These are phyloP conservation scores for Xylaria sp. DNA, from an alignment of 2,329 filamentous ascomycete genomes.

Conservation along the genomic window DNA sequence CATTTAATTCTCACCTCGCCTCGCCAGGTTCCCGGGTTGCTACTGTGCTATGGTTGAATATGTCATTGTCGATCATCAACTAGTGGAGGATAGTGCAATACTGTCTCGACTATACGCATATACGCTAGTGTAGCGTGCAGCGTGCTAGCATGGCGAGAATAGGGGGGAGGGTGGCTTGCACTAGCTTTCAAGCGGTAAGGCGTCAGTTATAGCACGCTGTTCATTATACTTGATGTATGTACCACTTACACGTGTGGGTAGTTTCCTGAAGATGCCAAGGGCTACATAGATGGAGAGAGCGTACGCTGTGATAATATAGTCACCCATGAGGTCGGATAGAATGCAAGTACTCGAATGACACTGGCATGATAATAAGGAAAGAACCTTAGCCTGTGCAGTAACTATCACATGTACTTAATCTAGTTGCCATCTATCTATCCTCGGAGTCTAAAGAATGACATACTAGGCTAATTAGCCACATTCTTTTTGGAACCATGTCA, in stretches of 20 bases:
- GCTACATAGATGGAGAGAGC: not conserved
- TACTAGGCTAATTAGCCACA: conserved; percentile 25
- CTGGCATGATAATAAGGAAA: not conserved
- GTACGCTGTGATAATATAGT: not conserved
- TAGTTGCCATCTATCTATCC: not conserved
- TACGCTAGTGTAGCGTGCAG: not conserved
- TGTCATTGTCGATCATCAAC: conserved; percentile 23
- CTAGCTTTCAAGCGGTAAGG: conserved; percentile 1
- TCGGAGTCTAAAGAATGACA: not conserved
- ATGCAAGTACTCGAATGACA: not conserved
- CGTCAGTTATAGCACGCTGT: not conserved
- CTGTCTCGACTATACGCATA: not conserved
- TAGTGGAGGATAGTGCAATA: not conserved
- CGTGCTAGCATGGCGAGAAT: conserved; percentile 4
- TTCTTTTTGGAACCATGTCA: conserved; percentile 6
- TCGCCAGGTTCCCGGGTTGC: conserved; percentile 37
- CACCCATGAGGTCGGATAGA: not conserved
- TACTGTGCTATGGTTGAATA: conserved; percentile 9
- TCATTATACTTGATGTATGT: not conserved
- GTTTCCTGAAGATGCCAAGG: not conserved
- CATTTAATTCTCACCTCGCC: too few relatives aligned
- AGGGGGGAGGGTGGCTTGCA: conserved; percentile 10
- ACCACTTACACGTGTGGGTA: not conserved
- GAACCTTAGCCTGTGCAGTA: not conserved
- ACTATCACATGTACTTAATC: not conserved